Base-by-base conservation (phyloP, 1,139 yeast species). In the Eremothecium gossypii region DNA sequence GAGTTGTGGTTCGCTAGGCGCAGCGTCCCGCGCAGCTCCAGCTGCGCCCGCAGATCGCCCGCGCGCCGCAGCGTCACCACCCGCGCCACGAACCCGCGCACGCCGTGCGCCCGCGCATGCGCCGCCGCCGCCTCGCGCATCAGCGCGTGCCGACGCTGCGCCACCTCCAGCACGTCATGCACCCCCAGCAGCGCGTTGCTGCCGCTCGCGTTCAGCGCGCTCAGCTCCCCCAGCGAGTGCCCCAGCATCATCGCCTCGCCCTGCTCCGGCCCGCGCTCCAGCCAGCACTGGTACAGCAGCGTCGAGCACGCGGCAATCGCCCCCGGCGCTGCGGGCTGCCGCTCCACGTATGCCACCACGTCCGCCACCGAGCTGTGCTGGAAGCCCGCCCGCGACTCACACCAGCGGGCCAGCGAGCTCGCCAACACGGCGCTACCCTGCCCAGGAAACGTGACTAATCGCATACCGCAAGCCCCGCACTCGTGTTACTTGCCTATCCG, bases 141-240 rank as follows among this genome's bases (percentile, higher is more conserved):
- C 36, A 61, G 43, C 31, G 54, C 54, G 40, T 61, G 58, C 41
- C 65, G 49, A 41, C 51, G 55, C 37, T 50, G 51, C 26, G 65
- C 61, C 27, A 61, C 57, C 30, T 54, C 53, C 40, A 58, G 54
- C 30, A 58, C 40, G 41, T 59, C 62, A 10, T 52, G 49, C 10
- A 72, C 49, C 12, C 66, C 61, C 31, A 74, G 56, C 3, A 68
- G 63, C 2, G 68, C 69, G 40, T 69, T 64, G 8, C 71, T 57
- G 8, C 67, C 55, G 38, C 73, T 59, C 0, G 76, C 70, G 26
- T 34, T 41, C 33, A 61, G 39, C 40, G 63, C 58, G 1, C 77
- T 65, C 48, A 74, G 65, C 55, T 77, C 83, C 4, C 83, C 83
- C 30, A 77, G 56, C 1, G 83, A 76, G 52, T 77, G 83, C 11